Base-by-base conservation (phyloP, 2,329 filamentous ascomycete species). In the Pseudocercospora crystallina region DNA sequence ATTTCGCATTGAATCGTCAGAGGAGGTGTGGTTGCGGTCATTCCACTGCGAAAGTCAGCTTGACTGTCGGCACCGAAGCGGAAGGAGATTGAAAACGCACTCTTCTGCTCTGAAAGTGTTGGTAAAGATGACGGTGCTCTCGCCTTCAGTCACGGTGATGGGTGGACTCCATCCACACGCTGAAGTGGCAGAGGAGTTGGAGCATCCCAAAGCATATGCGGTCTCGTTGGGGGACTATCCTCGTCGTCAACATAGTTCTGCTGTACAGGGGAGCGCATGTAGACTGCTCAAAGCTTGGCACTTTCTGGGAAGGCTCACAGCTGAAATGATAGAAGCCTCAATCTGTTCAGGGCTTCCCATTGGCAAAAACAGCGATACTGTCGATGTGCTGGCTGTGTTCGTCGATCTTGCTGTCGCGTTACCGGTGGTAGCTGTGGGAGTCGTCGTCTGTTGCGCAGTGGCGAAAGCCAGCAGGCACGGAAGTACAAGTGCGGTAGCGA, bases 71-170 rank as follows among this genome's bases (percentile, higher is more conserved):
- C 9, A 30, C 17, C 29, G 13, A 47, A 47, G 10, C 11, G 26
- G 8, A 33, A 30, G 34, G 32, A 4, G 9, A 10, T 17, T 17
- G 35, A 32, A 13, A 11, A 43, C 51, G 53, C 54, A 58, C 51
- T 41, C 44, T 42, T 47, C 44, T 20, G 46, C 50, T 34, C 47
- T 37, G 40, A 52, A 46, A 17, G 57, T 53, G 31, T 56, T 53
- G n/a, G 57, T 57, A 40, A 43, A 60, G 31, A 54, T 49, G 31
- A 59, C 42, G 13, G 63, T 65, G 43, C 63, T 65, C 30, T 56
- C 56, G 41, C 63, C 63, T 48, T 62, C 61, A 1, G 65, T 67
- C 2, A 67, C 48, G 8, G 61, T 66, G 43, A 66, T 59, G 8
- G 64, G 51, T 13, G 58, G 51, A 17, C 54, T 42, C 53, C 65